Conservation (phyloP, 192 early-diverging fungal genomes). For the Coemansia sp. region DNA sequence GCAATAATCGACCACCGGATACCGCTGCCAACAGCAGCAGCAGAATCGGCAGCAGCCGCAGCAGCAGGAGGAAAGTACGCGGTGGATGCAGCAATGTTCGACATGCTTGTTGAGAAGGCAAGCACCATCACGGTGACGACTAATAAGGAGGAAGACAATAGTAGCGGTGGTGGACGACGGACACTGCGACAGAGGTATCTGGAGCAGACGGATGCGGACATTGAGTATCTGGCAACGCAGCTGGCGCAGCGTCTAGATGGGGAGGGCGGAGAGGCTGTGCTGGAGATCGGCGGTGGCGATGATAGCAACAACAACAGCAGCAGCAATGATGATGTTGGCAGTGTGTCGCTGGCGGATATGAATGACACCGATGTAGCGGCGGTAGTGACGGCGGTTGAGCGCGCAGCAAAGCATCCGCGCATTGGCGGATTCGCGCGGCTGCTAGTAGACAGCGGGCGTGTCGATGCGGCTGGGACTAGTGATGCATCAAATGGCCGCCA, state of each 20-base stretch:
- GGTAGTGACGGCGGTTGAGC: slow-evolving; percentile 45
- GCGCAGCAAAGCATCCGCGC: slow-evolving; percentile 16
- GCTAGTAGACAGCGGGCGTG: slow-evolving; percentile 28
- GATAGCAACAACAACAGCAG: slow-evolving; percentile 50
- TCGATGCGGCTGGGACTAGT: not conserved
- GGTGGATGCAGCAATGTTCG: slow-evolving; percentile 48
- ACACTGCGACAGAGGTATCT: slow-evolving; percentile 58
- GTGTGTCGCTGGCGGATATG: slow-evolving; percentile 61
- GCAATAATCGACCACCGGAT: slow-evolving; percentile 21
- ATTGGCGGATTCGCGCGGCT: slow-evolving; percentile 36
- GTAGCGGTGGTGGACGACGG: not conserved
- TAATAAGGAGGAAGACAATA: not conserved
- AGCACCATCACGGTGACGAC: slow-evolving; percentile 5
- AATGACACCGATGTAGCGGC: slow-evolving; percentile 48
- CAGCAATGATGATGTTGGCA: no score
- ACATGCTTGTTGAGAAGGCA: slow-evolving; percentile 44
- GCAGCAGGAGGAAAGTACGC: slow-evolving; percentile 33
- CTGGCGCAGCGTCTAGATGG: slow-evolving; percentile 56
- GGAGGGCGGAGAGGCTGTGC: slow-evolving; percentile 71
- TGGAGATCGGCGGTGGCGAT: slow-evolving; percentile 77
- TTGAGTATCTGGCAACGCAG: slow-evolving; percentile 45
- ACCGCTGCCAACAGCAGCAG: slow-evolving; percentile 7
- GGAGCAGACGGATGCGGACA: slow-evolving; percentile 46
- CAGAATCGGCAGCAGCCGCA: not conserved
- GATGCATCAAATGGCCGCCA: not conserved